These are phyloP conservation scores for Saccharum hybrid DNA, from an alignment of 202 grass and related monocot genomes.

Conservation along the genomic window DNA sequence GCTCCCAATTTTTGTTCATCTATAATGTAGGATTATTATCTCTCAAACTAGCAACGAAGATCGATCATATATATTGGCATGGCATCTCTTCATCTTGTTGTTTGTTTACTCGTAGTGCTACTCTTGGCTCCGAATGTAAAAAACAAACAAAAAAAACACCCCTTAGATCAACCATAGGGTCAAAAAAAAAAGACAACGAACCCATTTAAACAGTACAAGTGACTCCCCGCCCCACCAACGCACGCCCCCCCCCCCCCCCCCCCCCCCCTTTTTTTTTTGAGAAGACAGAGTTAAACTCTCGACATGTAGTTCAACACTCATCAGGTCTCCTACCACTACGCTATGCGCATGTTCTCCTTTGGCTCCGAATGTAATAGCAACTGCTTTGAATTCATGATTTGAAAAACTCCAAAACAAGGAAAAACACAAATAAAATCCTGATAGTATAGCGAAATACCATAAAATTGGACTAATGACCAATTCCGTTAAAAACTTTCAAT, in stretches of 20 bases:
- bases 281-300: no score
- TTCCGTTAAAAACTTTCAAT: background rate
- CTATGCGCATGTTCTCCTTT: background rate
- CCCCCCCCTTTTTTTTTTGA: background rate
- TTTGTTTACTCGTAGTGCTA: background rate
- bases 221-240: background rate
- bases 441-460: background rate
- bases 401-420: background rate
- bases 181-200: no score
- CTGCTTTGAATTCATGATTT: background rate
- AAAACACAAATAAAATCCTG: background rate
- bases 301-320: background rate
- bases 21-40: background rate
- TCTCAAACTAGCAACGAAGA: background rate
- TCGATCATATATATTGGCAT: background rate
- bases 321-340: no score
- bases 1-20: background rate
- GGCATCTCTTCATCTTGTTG: background rate
- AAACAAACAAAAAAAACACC: background rate
- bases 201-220: background rate
- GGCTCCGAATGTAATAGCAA: background rate
- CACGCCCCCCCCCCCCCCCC: no score
- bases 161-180: no score
- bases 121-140: background rate
- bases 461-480: background rate